Conservation (phyloP, 441 rosid species). For the Geranium incanum region DNA sequence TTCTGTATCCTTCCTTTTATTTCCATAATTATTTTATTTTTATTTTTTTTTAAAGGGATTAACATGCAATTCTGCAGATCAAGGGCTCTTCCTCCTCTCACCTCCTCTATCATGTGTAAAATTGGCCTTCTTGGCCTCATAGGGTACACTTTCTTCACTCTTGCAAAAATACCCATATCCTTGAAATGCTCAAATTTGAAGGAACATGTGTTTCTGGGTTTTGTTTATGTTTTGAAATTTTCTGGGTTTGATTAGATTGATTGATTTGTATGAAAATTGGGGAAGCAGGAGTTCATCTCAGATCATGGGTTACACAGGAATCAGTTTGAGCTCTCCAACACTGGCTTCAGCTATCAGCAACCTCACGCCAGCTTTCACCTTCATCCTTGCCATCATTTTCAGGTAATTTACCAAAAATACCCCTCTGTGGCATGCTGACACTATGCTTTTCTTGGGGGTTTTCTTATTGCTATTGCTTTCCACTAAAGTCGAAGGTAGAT, state of each 20-base stretch:
- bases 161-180: not conserved
- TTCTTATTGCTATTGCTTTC: not conserved
- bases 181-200: no score
- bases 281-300: constrained; percentile 20
- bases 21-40: no score
- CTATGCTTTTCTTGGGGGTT: not conserved
- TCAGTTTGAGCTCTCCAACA: constrained; percentile 25
- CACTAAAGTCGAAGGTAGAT: not conserved
- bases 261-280: not conserved
- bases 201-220: not conserved
- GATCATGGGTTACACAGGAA: constrained; percentile 23
- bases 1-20: no score
- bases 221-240: no score
- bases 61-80: constrained; percentile 17
- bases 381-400: constrained; percentile 22
- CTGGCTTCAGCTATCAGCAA: constrained; percentile 27
- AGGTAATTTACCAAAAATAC: constrained; percentile 14
- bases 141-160: constrained; percentile 13
- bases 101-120: constrained; percentile 15
- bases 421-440: not conserved
- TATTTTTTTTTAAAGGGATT: no score
- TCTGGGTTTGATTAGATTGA: not conserved
- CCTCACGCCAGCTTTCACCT: constrained; percentile 25
- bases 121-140: constrained; percentile 21
- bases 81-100: constrained; percentile 22